Evolutionary conservation across 495 filamentous ascomycete species (phyloP), one percentile per base, ranked within the genome.

Genomic region (Podospora conica): DNA sequence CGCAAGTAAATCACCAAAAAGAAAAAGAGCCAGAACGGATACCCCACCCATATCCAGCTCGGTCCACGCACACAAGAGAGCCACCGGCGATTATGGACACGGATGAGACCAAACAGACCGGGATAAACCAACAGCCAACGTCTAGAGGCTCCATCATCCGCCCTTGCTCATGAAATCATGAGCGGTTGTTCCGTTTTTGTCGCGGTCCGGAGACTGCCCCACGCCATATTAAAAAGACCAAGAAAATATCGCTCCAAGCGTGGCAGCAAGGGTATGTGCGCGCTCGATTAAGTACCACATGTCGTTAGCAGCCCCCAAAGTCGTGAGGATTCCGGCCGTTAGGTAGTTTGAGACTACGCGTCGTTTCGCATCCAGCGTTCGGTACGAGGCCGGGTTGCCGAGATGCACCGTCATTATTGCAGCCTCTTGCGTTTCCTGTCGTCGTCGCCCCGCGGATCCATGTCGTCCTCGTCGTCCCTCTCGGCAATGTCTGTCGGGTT

Each of bases 391-490:
- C 20, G 53, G 20, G 11, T 48, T 8, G 15, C 9, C 40, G 11
- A 48, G 18, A 48, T 2, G 11, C 40, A 7, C 33, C 33, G 6
- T 48, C 63, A 63, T 77, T 66, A 83, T 68, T 78, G 75, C 66
- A 93, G 74, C 68, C 91, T 84, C 77, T 93, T 96, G 64, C 91
- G 84, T 76, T 96, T 96, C 63, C 91, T 82, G 73, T 94, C 91
- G 3, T 82, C 80, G 18, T 83, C 81, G 23, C 78, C 80, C 28
- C 81, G 70, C 1, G 73, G 77, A 55, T 83, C 79, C 27, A 65
- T 58, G 12, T 71, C 73, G 66, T 81, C 81, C 60, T 83, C 81
- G 55, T 79, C 76, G 20, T 79, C 77, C 55, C 75, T 72, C 65
- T 81, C 80, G 4, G 74, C 70, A 22, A 78, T 80, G 55, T 82